Conservation (phyloP, 1,284 basidiomycete species). For the Trametes sp. region DNA sequence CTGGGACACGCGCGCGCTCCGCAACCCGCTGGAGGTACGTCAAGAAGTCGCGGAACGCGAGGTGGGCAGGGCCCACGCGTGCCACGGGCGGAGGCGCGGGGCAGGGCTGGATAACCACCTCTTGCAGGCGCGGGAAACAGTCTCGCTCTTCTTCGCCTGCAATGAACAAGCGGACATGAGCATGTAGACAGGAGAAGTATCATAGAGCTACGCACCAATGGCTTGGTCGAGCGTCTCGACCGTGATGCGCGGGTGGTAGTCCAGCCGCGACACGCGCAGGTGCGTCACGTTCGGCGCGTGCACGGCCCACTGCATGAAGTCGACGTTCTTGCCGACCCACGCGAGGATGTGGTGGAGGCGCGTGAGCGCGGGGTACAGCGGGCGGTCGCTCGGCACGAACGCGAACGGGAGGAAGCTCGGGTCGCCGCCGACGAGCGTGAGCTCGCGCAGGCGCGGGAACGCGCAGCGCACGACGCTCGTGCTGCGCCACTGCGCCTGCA, state of each 20-base stretch:
- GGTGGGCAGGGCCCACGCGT: slow-evolving; percentile 10
- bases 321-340: slow-evolving; percentile 26
- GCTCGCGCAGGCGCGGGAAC: slow-evolving; percentile 27
- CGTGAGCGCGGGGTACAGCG: slow-evolving; percentile 25
- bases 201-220: slow-evolving; percentile 16
- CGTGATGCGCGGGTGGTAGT: slow-evolving; percentile 23
- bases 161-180: too few relatives aligned
- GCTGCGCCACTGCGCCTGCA: slow-evolving; percentile 28
- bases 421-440: slow-evolving; percentile 29
- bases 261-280: slow-evolving; percentile 27
- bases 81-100: slow-evolving; percentile 14
- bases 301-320: slow-evolving; percentile 26
- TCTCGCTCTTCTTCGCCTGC: slow-evolving; percentile 10
- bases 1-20: slow-evolving; percentile 23
- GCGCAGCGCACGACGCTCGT: slow-evolving; percentile 17
- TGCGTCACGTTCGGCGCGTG: slow-evolving; percentile 30
- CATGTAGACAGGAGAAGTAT: too few relatives aligned
- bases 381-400: slow-evolving; percentile 14
- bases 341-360: slow-evolving; percentile 29
- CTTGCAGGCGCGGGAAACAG: slow-evolving; percentile 23
- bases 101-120: slow-evolving; percentile 26
- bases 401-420: slow-evolving; percentile 28
- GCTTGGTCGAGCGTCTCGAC: slow-evolving; percentile 25
- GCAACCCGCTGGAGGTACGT: slow-evolving; percentile 15
- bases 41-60: slow-evolving; percentile 25